These are phyloP conservation scores for Simplicillium sp. DNA, from an alignment of 2,329 filamentous ascomycete genomes.

Conservation along the genomic window DNA sequence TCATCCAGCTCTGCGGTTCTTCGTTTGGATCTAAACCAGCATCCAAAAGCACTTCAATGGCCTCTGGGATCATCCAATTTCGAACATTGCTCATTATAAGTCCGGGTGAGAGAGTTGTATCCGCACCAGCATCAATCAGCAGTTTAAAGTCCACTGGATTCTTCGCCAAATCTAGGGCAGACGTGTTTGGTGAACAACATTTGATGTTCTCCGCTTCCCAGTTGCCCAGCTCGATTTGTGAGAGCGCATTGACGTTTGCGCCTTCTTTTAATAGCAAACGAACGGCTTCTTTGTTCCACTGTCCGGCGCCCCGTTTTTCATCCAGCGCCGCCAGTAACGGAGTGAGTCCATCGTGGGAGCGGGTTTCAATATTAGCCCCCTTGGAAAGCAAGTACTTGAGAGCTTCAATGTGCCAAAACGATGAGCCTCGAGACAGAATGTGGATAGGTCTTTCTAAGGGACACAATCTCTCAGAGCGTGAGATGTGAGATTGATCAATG, in stretches of 20 bases:
- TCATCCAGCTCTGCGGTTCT: not conserved
- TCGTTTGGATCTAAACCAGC: constrained; percentile 4
- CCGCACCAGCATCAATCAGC: not conserved
- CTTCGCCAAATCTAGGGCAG: not conserved
- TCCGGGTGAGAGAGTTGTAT: not conserved
- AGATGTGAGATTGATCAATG: too few relatives aligned
- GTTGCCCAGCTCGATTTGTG: too few relatives aligned
- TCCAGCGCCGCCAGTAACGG: not conserved
- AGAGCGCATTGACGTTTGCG: not conserved
- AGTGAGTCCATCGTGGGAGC: not conserved
- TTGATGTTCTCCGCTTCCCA: too few relatives aligned
- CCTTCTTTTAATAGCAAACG: not conserved
- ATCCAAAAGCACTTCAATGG: not conserved
- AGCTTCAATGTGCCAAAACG: constrained; percentile 1
- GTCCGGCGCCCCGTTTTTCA: not conserved
- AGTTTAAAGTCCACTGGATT: not conserved
- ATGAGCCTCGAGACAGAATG: not conserved
- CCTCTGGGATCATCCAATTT: not conserved
- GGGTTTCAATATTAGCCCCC: constrained; percentile 1
- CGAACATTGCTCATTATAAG: not conserved
- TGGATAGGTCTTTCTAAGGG: not conserved
- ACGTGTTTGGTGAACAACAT: too few relatives aligned
- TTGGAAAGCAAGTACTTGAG: constrained; percentile 2
- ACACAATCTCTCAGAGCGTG: too few relatives aligned
- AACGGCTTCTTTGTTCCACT: not conserved